Evolutionary conservation across 2,329 filamentous ascomycete genomes (phyloP).

Genomic region (Monosporascus sp.): DNA sequence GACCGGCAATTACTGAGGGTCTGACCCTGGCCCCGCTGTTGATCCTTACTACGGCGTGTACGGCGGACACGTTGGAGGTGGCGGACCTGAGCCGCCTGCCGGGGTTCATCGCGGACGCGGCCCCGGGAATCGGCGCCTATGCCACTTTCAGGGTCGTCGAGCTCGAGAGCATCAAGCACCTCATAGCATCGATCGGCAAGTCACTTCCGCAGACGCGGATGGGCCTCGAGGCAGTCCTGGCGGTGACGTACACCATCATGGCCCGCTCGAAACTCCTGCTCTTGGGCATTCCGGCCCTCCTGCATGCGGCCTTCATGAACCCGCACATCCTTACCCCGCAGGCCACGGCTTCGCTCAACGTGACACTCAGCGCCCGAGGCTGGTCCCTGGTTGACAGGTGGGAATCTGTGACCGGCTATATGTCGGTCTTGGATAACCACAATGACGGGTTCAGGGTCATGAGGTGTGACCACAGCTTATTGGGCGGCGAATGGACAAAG

Average conservation of each 20-base stretch:
- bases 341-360: constrained; percentile 60
- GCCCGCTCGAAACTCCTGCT: constrained; percentile 65
- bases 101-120: constrained; percentile 54
- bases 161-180: constrained; percentile 30
- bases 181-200: constrained; percentile 52
- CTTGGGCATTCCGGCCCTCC: constrained; percentile 63
- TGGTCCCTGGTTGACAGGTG: constrained; percentile 75
- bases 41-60: constrained; percentile 56
- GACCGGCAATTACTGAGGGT: constrained; percentile 69
- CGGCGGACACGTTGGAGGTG: constrained; percentile 60
- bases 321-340: constrained; percentile 62
- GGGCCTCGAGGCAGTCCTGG: constrained; percentile 65
- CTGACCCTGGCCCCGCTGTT: constrained; percentile 68
- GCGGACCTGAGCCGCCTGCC: constrained; percentile 52
- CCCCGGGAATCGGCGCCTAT: constrained; percentile 62
- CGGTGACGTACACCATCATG: constrained; percentile 57
- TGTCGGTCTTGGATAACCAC: constrained; percentile 79
- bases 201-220: constrained; percentile 63
- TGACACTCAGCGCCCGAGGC: constrained; percentile 56
- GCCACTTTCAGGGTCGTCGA: constrained; percentile 54
- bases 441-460: constrained; percentile 70
- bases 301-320: constrained; percentile 69
- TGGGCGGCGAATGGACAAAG: constrained; percentile 85
- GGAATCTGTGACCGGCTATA: constrained; percentile 86
- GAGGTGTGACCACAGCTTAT: constrained; percentile 88